A percentile compares a stretch with the other conserved stretches of the same genome.
These are phyloP conservation scores for Penicillium diatomitis DNA, from an alignment of 495 filamentous ascomycete genomes.

Conservation along the genomic window DNA sequence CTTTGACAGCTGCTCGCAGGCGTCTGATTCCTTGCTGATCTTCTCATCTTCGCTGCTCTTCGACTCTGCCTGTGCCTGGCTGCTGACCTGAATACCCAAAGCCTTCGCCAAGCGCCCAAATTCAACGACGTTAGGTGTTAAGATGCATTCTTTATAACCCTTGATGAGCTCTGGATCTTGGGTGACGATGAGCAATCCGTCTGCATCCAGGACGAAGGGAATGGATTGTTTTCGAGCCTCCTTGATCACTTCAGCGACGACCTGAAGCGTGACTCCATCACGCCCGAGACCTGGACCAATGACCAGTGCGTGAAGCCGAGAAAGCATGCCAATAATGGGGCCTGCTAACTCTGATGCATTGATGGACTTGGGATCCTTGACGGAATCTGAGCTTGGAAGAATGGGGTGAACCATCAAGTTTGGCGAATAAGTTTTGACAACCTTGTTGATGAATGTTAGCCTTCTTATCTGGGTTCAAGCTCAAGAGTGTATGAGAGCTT, in stretches of 20 bases:
- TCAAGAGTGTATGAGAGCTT: constrained; percentile 1
- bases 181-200: constrained; percentile 72
- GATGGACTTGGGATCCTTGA: constrained; percentile 30
- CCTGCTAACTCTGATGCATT: constrained; percentile 52
- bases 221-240: constrained; percentile 66
- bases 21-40: constrained; percentile 37
- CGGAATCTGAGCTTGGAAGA: constrained; percentile 60
- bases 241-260: constrained; percentile 67
- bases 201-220: constrained; percentile 85
- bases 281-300: constrained; percentile 88
- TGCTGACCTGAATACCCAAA: constrained; percentile 48
- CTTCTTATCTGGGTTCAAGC: neutral
- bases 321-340: constrained; percentile 71
- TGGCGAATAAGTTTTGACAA: constrained; percentile 96
- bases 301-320: constrained; percentile 83
- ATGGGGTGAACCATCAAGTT: constrained; percentile 98
- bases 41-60: constrained; percentile 29
- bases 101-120: constrained; percentile 72
- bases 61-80: constrained; percentile 33
- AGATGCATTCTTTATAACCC: constrained; percentile 74
- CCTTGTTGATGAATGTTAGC: constrained; percentile 21
- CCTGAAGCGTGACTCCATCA: constrained; percentile 83
- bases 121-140: constrained; percentile 93
- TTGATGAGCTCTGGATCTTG: constrained; percentile 66
- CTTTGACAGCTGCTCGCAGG: constrained; percentile 63